Base-by-base conservation (phyloP, 148 eudicot genomes). In the Bassia scoparia region DNA sequence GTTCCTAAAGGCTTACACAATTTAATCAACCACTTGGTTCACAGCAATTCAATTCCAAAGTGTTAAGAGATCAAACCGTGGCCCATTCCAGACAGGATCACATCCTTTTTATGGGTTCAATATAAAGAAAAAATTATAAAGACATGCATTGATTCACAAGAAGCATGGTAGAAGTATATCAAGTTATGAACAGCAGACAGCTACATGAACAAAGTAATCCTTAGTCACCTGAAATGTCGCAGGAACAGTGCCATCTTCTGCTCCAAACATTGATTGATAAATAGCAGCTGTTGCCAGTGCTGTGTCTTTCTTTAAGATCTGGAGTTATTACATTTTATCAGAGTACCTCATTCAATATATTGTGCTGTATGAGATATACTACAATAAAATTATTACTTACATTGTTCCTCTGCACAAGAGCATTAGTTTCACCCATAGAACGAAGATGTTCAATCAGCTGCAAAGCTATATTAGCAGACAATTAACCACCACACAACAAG, bases 371-470 rank as follows among this genome's bases (percentile, higher is more conserved):
- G 21, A 61, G 21, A 55, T 61, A 70, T 62, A 72, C 16, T 54
- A 50, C 38, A 67, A 13, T 37, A 67, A 38, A 54, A 56, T 26
- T 67, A 60, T 11, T 72, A 37, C 89, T 86, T 84, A 94, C 98
- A 49, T 69, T 81, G 83, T 84, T 87, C 77, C 93, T 89, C 59
- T 95, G 88, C 60, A 91, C 34, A 71, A 95, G 89, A 74, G 98
- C 97, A 81, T 91, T 95, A 18, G 90, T 91, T 86, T 95, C 98
- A 64, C 97, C 98, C 98, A 95, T 95, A 58, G 93, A 68, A 55
- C 97, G 97, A 64, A 95, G 87, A 84, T 95, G 97, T 79, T 95
- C 97, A 68, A 91, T 91, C 79, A 94, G 81, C 87, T 94, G 97
- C 89, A 94, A 79, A 78, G 96, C 98, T 91, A 81, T 60, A 54